phyloP scores from a whole-genome alignment of 75 land plant genomes.

The Picea sitchensis region DNA sequence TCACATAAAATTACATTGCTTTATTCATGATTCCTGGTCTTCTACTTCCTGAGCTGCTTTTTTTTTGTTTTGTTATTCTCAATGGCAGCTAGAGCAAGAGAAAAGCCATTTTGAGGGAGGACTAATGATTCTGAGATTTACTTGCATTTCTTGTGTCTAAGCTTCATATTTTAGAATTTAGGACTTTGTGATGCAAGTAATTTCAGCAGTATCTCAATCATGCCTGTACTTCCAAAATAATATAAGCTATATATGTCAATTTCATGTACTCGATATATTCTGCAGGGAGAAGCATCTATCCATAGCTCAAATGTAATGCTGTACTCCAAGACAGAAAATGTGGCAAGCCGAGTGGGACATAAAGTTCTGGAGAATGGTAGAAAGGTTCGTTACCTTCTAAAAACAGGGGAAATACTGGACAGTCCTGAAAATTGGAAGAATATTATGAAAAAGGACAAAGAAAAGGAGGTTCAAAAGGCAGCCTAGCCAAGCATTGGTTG shows the following conservation, averaged over 20 bases:
- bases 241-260: not conserved
- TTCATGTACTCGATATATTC: not conserved
- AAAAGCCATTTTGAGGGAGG: not conserved
- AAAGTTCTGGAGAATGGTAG: slow-evolving; percentile 85
- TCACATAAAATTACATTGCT: too few species aligned
- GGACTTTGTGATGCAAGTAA: not conserved
- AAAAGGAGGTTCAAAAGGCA: slow-evolving; percentile 3
- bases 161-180: not conserved
- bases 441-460: slow-evolving; percentile 45
- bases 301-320: slow-evolving; percentile 99
- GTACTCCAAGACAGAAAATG: slow-evolving; percentile 85
- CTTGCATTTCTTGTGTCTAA: not conserved
- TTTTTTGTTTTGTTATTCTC: not conserved
- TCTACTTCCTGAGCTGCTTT: not conserved
- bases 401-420: slow-evolving; percentile 96
- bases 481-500: not conserved
- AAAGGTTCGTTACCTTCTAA: slow-evolving; percentile 83
- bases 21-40: not conserved
- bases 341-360: slow-evolving; percentile 93
- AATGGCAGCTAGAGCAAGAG: not conserved
- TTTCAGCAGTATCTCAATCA: not conserved
- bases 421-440: slow-evolving; percentile 85
- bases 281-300: slow-evolving; percentile 86
- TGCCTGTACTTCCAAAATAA: not conserved
- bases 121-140: not conserved